Percentiles rank a stretch among this genome's conserved stretches.
These are phyloP conservation scores for Ustilago shanxiensis DNA, from an alignment of 1,284 basidiomycete species.

Conservation along the genomic window DNA sequence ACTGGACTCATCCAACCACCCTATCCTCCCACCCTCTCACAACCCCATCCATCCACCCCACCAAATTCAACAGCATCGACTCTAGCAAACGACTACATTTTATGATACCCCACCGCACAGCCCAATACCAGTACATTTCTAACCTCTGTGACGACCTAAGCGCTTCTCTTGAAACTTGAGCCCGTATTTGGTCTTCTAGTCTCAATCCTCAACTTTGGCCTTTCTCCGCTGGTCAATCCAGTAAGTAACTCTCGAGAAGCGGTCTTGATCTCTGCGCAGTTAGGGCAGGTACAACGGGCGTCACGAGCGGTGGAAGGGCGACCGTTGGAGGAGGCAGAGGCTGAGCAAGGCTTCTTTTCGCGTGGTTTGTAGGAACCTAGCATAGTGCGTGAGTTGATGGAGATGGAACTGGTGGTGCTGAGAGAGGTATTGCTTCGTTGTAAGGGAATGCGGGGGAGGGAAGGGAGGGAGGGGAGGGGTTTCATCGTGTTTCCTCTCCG, in stretches of 20 bases:
- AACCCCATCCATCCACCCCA: neutral
- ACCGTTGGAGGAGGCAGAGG: neutral
- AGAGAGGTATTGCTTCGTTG: conserved; percentile 18
- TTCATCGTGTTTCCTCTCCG: conserved; percentile 13
- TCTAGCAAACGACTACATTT: neutral
- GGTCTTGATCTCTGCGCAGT: neutral
- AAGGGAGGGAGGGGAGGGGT: conserved; percentile 19
- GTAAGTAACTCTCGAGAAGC: neutral
- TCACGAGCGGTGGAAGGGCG: neutral
- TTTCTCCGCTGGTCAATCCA: neutral
- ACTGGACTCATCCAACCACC: conserved; percentile 40
- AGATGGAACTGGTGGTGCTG: neutral
- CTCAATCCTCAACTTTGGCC: neutral
- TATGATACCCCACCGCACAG: conserved; percentile 1
- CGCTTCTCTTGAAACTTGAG: neutral
- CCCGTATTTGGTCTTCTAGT: neutral
- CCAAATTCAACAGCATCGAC: neutral
- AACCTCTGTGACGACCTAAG: too few species aligned
- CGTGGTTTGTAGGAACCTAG: conserved; percentile 18
- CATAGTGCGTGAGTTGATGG: neutral
- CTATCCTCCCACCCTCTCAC: neutral
- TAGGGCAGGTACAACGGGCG: neutral
- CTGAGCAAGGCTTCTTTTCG: neutral
- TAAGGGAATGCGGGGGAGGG: neutral
- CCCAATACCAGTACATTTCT: too few species aligned